phyloP scores from a whole-genome alignment of 2,329 filamentous ascomycete genomes.

The Monilinia fructigena region DNA sequence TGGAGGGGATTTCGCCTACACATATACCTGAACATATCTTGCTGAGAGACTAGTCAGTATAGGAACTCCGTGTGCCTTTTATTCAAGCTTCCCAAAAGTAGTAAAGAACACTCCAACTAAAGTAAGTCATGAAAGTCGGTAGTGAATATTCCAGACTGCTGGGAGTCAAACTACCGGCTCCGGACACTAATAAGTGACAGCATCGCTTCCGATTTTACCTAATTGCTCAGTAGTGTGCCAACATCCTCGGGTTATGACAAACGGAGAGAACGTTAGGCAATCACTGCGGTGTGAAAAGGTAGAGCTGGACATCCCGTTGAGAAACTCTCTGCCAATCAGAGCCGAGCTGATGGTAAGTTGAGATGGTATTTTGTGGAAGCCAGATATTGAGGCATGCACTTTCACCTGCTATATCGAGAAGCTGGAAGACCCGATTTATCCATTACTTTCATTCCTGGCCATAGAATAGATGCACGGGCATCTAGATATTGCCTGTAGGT shows the following conservation, averaged over 20 bases:
- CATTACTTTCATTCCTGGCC: slow-evolving; percentile 28
- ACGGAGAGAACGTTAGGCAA: neutral
- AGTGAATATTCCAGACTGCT: neutral
- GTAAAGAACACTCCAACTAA: no score
- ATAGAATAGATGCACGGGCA: slow-evolving; percentile 31
- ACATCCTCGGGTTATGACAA: neutral
- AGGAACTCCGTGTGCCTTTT: no score
- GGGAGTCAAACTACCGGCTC: neutral
- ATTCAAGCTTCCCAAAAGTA: no score
- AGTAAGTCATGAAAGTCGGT: no score
- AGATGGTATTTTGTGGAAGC: neutral
- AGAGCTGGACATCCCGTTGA: neutral
- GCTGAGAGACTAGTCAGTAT: no score
- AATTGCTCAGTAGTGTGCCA: neutral
- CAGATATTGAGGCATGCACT: neutral
- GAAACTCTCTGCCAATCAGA: neutral
- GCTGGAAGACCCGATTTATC: slow-evolving; percentile 24
- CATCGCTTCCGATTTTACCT: neutral
- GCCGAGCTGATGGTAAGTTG: neutral
- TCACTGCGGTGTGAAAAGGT: neutral
- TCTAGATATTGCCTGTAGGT: neutral
- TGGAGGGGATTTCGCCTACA: no score
- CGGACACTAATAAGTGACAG: neutral
- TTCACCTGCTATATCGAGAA: slow-evolving; percentile 18
- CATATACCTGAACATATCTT: no score